Conservation (phyloP, 2,329 filamentous ascomycete species). For the Penicillium sp. region DNA sequence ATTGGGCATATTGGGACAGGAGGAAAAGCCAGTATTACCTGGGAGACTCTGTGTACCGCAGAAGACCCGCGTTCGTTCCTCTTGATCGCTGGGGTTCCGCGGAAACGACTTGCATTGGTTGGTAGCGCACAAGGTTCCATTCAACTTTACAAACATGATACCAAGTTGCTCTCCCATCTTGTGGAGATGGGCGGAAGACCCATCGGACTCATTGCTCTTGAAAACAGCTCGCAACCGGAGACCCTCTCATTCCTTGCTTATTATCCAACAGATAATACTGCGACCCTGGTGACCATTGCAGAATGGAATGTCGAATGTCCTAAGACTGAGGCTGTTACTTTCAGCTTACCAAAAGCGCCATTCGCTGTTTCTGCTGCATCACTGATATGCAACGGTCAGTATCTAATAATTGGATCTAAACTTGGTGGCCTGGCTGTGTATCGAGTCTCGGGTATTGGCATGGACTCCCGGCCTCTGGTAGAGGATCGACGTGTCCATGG, state of each 20-base stretch:
- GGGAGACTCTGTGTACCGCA: conserved; percentile 29
- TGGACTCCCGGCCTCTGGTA: conserved; percentile 23
- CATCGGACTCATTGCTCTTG: conserved; percentile 29
- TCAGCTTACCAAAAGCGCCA: conserved; percentile 38
- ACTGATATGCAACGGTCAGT: conserved; percentile 30
- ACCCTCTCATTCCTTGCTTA: conserved; percentile 27
- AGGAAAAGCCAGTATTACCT: conserved; percentile 16
- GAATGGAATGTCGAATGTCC: conserved; percentile 11
- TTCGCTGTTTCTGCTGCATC: conserved; percentile 55
- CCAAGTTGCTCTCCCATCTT: conserved; percentile 27
- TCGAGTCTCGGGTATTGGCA: conserved; percentile 17
- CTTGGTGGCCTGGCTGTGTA: conserved; percentile 55
- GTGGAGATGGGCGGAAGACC: conserved; percentile 28
- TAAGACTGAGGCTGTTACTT: conserved; percentile 40
- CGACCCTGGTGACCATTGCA: conserved; percentile 29
- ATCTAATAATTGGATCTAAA: conserved; percentile 56
- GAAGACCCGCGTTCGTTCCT: conserved; percentile 33
- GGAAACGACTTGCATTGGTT: conserved; percentile 34
- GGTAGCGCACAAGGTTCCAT: conserved; percentile 34
- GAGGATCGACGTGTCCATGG: conserved; percentile 44
- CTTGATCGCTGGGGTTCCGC: conserved; percentile 30
- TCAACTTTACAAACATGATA: conserved; percentile 36
- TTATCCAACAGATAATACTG: conserved; percentile 26
- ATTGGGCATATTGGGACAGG: conserved; percentile 24
- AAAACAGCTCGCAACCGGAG: conserved; percentile 7